These are phyloP conservation scores for Nicotiana paniculata DNA, from an alignment of 257 asterid species.

Conservation along the genomic window DNA sequence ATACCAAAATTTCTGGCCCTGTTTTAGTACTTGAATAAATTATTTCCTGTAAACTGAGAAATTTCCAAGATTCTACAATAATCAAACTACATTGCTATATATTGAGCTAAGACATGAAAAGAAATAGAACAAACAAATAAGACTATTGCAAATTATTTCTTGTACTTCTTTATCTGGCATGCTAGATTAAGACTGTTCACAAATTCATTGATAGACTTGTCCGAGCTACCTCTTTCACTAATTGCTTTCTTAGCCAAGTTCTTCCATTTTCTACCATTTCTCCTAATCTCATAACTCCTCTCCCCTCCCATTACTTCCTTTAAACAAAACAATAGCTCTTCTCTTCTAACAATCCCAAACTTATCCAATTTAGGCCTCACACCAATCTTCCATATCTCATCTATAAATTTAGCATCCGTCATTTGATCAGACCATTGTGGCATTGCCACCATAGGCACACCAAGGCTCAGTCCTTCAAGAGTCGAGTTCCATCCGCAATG, in stretches of 20 bases:
- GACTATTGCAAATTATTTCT: background rate
- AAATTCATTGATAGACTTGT: conserved; percentile 40
- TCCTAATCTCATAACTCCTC: conserved; percentile 31
- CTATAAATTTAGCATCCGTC: conserved; percentile 59
- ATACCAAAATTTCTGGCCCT: too few relatives aligned
- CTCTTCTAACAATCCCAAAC: conserved; percentile 41
- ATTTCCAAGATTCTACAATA: too few relatives aligned
- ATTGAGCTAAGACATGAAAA: background rate
- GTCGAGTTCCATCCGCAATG: conserved; percentile 76
- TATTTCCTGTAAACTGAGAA: too few relatives aligned
- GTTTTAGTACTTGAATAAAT: too few relatives aligned
- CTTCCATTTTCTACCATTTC: conserved; percentile 44
- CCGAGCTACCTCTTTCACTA: conserved; percentile 56
- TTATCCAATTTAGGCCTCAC: conserved; percentile 50
- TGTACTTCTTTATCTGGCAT: background rate
- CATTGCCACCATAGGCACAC: conserved; percentile 59
- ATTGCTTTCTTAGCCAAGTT: conserved; percentile 41
- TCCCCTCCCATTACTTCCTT: conserved; percentile 48
- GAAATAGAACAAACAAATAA: background rate
- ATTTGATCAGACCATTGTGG: conserved; percentile 71
- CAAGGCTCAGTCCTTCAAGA: conserved; percentile 47
- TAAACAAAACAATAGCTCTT: conserved; percentile 39
- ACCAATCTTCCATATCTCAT: conserved; percentile 58
- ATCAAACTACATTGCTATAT: background rate
- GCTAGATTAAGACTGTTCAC: conserved; percentile 6